Conservation (phyloP, 2,329 filamentous ascomycete genomes). For the Aspergillus awamori region DNA sequence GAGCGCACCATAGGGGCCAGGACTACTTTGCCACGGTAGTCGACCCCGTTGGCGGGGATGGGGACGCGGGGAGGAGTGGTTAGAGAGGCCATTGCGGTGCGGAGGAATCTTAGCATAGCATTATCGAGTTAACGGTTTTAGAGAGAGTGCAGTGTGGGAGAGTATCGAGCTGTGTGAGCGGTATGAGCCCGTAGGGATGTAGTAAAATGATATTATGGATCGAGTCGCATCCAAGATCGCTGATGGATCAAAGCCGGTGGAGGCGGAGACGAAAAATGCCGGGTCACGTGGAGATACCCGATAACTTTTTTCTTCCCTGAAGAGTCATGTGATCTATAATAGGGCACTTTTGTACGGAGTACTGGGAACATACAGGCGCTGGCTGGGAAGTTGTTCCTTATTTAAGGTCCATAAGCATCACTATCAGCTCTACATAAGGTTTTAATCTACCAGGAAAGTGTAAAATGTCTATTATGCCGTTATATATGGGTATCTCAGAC, state of each 20-base stretch:
- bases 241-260: not conserved
- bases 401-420: too few relatives aligned
- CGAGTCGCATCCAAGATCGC: conserved; percentile 1
- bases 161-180: not conserved
- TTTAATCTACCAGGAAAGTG: too few relatives aligned
- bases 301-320: conserved; percentile 18
- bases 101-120: conserved; percentile 48
- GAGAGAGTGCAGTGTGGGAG: not conserved
- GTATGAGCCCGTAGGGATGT: not conserved
- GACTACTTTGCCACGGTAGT: conserved; percentile 91
- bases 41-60: conserved; percentile 84
- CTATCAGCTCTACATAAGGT: too few relatives aligned
- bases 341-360: not conserved
- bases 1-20: conserved; percentile 97
- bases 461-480: too few relatives aligned
- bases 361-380: too few relatives aligned
- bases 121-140: conserved; percentile 17
- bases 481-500: not conserved
- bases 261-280: conserved; percentile 17
- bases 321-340: conserved; percentile 3
- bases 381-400: too few relatives aligned
- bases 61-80: conserved; percentile 68
- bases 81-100: conserved; percentile 63
- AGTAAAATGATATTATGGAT: not conserved
- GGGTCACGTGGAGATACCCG: conserved; percentile 29